Evolutionary conservation across 495 filamentous ascomycete species (phyloP).

Genomic region (Ascobolus immersus): DNA sequence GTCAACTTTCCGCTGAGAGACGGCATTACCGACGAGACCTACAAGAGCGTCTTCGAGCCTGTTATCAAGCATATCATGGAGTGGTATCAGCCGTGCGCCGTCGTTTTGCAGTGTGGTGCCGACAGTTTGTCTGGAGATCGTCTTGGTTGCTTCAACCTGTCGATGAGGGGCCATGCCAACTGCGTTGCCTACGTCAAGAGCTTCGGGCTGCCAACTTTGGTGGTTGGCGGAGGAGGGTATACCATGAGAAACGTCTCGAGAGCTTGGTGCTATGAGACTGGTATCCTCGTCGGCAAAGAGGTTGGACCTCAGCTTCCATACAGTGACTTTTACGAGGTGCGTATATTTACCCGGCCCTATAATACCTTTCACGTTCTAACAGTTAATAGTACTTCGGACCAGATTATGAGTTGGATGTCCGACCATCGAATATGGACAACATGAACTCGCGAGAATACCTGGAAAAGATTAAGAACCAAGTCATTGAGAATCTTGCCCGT

Average conservation of each 20-base stretch:
- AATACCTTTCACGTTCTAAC: slow-evolving; percentile 5
- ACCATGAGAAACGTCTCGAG: slow-evolving; percentile 97
- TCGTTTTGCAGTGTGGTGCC: slow-evolving; percentile 90
- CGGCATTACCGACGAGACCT: slow-evolving; percentile 76
- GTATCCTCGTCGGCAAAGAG: slow-evolving; percentile 56
- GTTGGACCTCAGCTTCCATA: slow-evolving; percentile 69
- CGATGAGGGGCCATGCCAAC: slow-evolving; percentile 92
- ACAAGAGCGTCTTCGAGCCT: slow-evolving; percentile 88
- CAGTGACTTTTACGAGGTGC: slow-evolving; percentile 95
- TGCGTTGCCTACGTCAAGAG: slow-evolving; percentile 88
- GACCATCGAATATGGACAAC: slow-evolving; percentile 96
- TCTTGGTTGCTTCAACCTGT: slow-evolving; percentile 91
- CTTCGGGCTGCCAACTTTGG: slow-evolving; percentile 72
- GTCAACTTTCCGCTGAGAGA: slow-evolving; percentile 98
- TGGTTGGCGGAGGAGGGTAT: slow-evolving; percentile 87
- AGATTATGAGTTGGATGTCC: slow-evolving; percentile 85
- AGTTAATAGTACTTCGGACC: slow-evolving; percentile 69
- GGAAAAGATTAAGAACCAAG: slow-evolving; percentile 75
- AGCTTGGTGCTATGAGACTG: slow-evolving; percentile 94
- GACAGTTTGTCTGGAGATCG: slow-evolving; percentile 88
- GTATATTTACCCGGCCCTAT: slow-evolving; percentile 5
- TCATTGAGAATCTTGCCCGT: slow-evolving; percentile 77
- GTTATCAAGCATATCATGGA: slow-evolving; percentile 86
- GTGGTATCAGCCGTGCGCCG: slow-evolving; percentile 77
- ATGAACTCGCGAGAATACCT: slow-evolving; percentile 85